Evolutionary conservation across 1,284 basidiomycete genomes (phyloP).

Genomic region (Moniliophthora roreri): DNA sequence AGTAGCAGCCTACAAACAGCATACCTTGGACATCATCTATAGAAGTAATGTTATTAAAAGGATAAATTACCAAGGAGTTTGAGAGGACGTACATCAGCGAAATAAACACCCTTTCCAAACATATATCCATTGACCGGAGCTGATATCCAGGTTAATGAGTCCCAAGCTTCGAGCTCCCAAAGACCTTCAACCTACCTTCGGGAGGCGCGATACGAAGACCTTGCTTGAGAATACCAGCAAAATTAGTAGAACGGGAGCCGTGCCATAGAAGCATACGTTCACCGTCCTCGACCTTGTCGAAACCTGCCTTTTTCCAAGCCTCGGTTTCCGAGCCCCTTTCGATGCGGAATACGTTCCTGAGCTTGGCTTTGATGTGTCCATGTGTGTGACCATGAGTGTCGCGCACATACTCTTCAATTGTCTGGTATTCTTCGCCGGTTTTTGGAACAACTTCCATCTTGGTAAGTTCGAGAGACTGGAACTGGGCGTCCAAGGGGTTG

Average conservation of each 20-base stretch:
- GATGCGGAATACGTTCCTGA: constrained; percentile 55
- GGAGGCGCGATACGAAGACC: constrained; percentile 70
- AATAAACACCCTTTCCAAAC: constrained; percentile 73
- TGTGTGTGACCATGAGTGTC: constrained; percentile 63
- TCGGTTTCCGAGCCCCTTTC: constrained; percentile 52
- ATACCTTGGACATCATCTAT: constrained; percentile 64
- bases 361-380: constrained; percentile 37
- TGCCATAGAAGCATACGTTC: constrained; percentile 67
- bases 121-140: constrained; percentile 61
- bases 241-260: constrained; percentile 61
- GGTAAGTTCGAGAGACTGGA: constrained; percentile 51
- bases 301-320: constrained; percentile 52
- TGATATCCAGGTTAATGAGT: constrained; percentile 18
- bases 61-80: not conserved
- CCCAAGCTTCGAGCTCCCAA: not conserved
- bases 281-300: constrained; percentile 42
- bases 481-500: constrained; percentile 60
- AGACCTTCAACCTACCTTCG: constrained; percentile 41
- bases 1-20: constrained; percentile 5
- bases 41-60: not conserved
- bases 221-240: constrained; percentile 66
- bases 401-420: constrained; percentile 48
- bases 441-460: constrained; percentile 50
- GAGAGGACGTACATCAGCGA: constrained; percentile 57
- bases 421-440: constrained; percentile 46